Evolutionary conservation across 2,329 filamentous ascomycete species (phyloP).

Genomic region (Cytospora piceicola): DNA sequence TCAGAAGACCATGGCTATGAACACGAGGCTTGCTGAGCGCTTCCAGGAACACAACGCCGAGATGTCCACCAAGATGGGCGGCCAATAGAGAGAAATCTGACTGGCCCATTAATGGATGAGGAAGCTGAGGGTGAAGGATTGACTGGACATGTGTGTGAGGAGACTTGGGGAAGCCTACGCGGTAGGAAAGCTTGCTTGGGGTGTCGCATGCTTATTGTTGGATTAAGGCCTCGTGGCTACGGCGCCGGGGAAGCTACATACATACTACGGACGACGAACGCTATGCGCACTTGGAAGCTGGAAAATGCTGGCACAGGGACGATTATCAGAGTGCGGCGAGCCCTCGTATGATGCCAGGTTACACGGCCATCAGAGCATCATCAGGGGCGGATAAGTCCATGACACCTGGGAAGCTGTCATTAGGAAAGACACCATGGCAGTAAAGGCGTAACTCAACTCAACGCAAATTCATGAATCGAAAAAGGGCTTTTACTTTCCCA

Average conservation of each 20-base stretch:
- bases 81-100: constrained; percentile 43
- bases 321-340: background rate
- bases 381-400: background rate
- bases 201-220: background rate
- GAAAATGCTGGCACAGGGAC: background rate
- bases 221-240: background rate
- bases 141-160: background rate
- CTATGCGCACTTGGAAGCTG: background rate
- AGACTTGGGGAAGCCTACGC: background rate
- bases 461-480: constrained; percentile 1
- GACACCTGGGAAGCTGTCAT: background rate
- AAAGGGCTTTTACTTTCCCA: background rate
- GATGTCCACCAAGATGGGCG: constrained; percentile 59
- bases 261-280: background rate
- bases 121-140: background rate
- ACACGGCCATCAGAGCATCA: background rate
- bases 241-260: background rate
- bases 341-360: background rate
- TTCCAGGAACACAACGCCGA: constrained; percentile 75
- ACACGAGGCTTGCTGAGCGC: constrained; percentile 86
- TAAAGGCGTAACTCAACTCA: constrained; percentile 14
- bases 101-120: background rate
- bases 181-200: background rate
- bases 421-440: background rate
- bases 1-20: constrained; percentile 92